phyloP scores from a whole-genome alignment of 257 asterid species.

The Cinchona pubescens region DNA sequence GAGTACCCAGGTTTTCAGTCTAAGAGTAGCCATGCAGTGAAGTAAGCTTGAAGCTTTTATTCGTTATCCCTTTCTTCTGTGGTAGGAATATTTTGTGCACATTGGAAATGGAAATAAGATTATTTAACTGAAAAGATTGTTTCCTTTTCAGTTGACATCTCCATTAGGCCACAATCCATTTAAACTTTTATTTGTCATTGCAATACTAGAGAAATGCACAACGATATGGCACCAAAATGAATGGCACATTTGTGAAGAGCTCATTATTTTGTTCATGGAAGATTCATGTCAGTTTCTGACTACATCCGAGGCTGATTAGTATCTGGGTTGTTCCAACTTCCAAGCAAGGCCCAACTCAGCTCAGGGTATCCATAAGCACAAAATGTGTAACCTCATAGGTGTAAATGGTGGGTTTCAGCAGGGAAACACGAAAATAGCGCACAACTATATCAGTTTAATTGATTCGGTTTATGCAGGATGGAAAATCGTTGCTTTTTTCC shows the following conservation, averaged over 20 bases:
- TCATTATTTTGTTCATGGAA: background rate
- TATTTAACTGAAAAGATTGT: too few relatives aligned
- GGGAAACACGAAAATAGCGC: background rate
- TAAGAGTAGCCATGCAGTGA: constrained; percentile 26
- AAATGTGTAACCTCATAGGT: background rate
- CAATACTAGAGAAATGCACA: background rate
- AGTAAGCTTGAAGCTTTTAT: constrained; percentile 28
- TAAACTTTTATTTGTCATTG: background rate
- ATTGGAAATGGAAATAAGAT: background rate
- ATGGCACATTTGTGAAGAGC: background rate
- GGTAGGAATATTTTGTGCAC: background rate
- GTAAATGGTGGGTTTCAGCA: background rate
- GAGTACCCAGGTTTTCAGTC: constrained; percentile 21
- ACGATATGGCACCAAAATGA: background rate
- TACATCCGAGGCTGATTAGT: too few relatives aligned
- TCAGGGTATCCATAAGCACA: background rate
- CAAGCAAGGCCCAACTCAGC: background rate
- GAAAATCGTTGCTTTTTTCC: too few relatives aligned
- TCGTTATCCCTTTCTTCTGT: background rate
- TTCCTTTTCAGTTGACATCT: background rate
- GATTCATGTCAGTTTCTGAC: too few relatives aligned
- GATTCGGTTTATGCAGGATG: background rate
- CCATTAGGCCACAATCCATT: background rate
- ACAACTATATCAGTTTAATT: background rate
- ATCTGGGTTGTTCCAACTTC: too few relatives aligned